These are phyloP conservation scores for Heterobasidion annosum DNA, from an alignment of 1,284 basidiomycete species.

Conservation along the genomic window DNA sequence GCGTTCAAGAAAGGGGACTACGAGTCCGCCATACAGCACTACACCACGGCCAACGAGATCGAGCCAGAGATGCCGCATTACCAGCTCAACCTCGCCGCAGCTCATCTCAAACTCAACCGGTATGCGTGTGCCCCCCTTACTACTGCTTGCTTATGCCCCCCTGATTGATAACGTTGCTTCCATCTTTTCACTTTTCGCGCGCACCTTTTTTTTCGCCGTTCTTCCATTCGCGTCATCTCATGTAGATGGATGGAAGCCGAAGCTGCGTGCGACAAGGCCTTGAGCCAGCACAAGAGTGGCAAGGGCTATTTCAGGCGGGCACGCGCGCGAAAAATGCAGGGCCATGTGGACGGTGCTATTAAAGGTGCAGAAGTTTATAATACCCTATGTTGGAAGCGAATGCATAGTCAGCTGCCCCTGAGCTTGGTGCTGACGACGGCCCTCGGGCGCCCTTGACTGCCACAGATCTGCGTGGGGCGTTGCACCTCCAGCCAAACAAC, in stretches of 20 bases:
- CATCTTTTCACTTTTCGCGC: too few species aligned
- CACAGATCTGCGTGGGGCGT: constrained; percentile 47
- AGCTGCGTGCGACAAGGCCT: constrained; percentile 50
- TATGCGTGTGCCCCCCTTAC: constrained; percentile 14
- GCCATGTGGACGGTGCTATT: constrained; percentile 47
- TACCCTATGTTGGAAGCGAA: too few species aligned
- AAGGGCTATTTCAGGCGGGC: constrained; percentile 62
- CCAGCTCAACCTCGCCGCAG: constrained; percentile 62
- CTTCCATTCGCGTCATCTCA: not conserved
- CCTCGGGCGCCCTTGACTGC: too few species aligned
- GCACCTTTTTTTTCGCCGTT: not conserved
- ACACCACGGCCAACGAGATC: constrained; percentile 46
- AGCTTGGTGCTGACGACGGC: too few species aligned
- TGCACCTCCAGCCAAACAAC: constrained; percentile 52
- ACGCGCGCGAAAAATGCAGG: constrained; percentile 51
- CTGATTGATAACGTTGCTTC: not conserved
- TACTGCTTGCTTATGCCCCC: not conserved
- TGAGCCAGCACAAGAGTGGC: constrained; percentile 51
- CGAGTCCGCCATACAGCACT: constrained; percentile 41
- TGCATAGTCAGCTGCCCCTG: not conserved
- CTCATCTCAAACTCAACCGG: constrained; percentile 57
- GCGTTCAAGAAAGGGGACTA: constrained; percentile 56
- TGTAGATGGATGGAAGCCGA: constrained; percentile 61
- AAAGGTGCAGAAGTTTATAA: constrained; percentile 29
- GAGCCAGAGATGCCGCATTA: constrained; percentile 66